Percentiles rank a stretch among this genome's conserved stretches.
phyloP scores from a whole-genome alignment of 2,329 filamentous ascomycete species.

The Fusarium udum region DNA sequence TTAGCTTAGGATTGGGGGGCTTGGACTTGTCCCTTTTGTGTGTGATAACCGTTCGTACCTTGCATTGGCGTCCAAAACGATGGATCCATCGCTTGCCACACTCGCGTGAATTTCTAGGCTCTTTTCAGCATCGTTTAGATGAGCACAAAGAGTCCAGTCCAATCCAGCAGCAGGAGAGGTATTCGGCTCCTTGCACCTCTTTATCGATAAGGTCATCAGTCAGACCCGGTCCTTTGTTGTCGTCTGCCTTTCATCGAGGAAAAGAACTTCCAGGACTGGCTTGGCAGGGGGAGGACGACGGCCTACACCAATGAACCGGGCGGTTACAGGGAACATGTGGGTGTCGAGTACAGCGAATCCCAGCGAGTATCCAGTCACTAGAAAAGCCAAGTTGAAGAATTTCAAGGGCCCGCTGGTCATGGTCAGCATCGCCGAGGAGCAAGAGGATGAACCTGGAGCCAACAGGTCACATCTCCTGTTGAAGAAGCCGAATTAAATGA shows the following conservation, averaged over 20 bases:
- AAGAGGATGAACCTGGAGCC: constrained; percentile 11
- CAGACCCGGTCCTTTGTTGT: constrained; percentile 13
- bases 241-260: not conserved
- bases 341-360: constrained; percentile 22
- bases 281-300: constrained; percentile 39
- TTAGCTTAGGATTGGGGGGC: constrained; percentile 3
- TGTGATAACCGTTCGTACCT: constrained; percentile 37
- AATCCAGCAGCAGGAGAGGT: constrained; percentile 19
- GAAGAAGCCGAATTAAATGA: constrained; percentile 24
- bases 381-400: constrained; percentile 22
- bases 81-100: constrained; percentile 19
- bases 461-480: constrained; percentile 28
- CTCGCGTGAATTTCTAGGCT: constrained; percentile 21
- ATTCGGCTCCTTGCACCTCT: not conserved
- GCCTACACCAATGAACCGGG: constrained; percentile 36
- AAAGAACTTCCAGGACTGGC: constrained; percentile 22
- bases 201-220: constrained; percentile 27
- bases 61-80: constrained; percentile 30
- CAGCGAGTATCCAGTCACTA: constrained; percentile 15
- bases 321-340: constrained; percentile 22
- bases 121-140: constrained; percentile 26
- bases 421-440: not conserved
- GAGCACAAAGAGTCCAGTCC: constrained; percentile 29
- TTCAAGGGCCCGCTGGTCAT: constrained; percentile 4
- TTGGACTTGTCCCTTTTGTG: constrained; percentile 17